These are phyloP conservation scores for Pestalotiopsis sp. DNA, from an alignment of 2,329 filamentous ascomycete genomes.

Conservation along the genomic window DNA sequence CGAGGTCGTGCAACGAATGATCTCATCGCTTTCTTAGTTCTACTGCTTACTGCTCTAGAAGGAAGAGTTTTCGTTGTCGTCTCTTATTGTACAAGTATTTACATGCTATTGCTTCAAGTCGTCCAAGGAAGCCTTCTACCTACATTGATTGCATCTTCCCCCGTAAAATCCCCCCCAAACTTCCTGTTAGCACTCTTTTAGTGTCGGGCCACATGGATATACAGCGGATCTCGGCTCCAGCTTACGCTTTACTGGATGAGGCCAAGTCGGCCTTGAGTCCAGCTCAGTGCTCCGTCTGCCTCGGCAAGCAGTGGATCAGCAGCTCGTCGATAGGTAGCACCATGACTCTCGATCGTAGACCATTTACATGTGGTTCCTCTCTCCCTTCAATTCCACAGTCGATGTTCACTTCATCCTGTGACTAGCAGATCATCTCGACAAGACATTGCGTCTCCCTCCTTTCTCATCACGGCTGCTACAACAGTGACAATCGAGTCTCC, in stretches of 20 bases:
- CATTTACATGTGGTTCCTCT: not conserved
- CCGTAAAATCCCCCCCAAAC: not conserved
- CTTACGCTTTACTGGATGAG: constrained; percentile 3
- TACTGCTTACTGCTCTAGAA: not conserved
- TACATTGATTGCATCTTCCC: not conserved
- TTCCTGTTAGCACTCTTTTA: not conserved
- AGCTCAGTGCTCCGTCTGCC: constrained; percentile 3
- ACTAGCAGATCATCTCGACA: not conserved
- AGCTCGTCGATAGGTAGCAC: constrained; percentile 1
- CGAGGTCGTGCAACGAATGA: not conserved
- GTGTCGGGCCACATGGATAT: not conserved
- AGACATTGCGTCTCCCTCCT: not conserved
- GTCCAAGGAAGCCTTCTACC: not conserved
- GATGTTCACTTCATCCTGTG: not conserved
- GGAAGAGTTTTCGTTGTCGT: not conserved
- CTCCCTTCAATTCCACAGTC: not conserved
- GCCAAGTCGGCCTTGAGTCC: not conserved
- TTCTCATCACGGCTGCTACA: not conserved
- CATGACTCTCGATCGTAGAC: constrained; percentile 4
- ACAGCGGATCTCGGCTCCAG: not conserved
- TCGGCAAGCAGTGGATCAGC: constrained; percentile 13
- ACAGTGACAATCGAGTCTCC: not conserved
- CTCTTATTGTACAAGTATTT: not conserved
- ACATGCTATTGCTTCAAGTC: not conserved
- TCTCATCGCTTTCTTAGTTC: not conserved